Evolutionary conservation across 1,139 yeast genomes (phyloP).

Genomic region (Yamadazyma spencermartinsiae): DNA sequence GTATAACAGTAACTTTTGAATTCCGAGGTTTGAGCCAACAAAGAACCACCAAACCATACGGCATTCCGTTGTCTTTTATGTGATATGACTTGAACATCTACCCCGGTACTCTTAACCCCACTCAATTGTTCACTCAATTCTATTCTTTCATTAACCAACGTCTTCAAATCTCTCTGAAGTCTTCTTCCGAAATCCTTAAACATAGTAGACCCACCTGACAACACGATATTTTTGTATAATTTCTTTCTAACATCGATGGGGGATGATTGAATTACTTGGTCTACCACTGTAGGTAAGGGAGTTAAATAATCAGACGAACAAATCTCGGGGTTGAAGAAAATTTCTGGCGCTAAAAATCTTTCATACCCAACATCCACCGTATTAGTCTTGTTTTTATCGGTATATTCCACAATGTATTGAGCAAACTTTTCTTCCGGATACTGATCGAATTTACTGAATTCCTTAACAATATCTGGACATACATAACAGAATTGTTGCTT

Average conservation of each 20-base stretch:
- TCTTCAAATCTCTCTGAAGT: slow-evolving; percentile 89
- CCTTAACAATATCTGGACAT: slow-evolving; percentile 96
- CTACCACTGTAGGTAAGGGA: slow-evolving; percentile 93
- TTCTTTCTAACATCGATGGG: slow-evolving; percentile 99
- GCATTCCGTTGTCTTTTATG: slow-evolving; percentile 98
- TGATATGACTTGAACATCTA: slow-evolving; percentile 93
- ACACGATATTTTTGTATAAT: slow-evolving; percentile 89
- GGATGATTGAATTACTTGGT: slow-evolving; percentile 89
- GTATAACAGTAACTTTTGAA: slow-evolving; percentile 96
- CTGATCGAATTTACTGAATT: slow-evolving; percentile 90
- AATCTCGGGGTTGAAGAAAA: slow-evolving; percentile 96
- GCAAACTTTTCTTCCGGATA: slow-evolving; percentile 90
- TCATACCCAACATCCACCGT: slow-evolving; percentile 95
- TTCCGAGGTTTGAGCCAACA: slow-evolving; percentile 95
- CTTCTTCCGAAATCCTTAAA: slow-evolving; percentile 97
- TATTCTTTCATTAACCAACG: slow-evolving; percentile 86
- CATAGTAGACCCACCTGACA: slow-evolving; percentile 98
- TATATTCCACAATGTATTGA: slow-evolving; percentile 82
- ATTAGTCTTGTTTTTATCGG: slow-evolving; percentile 64
- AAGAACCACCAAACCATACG: slow-evolving; percentile 98
- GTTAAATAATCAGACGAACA: slow-evolving; percentile 93
- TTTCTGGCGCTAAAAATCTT: slow-evolving; percentile 96
- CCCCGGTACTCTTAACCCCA: slow-evolving; percentile 89
- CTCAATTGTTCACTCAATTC: slow-evolving; percentile 75
- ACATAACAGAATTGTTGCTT: slow-evolving; percentile 97